These are phyloP conservation scores for Choricystis sp. DNA, from an alignment of 139 green algal species.

Conservation along the genomic window DNA sequence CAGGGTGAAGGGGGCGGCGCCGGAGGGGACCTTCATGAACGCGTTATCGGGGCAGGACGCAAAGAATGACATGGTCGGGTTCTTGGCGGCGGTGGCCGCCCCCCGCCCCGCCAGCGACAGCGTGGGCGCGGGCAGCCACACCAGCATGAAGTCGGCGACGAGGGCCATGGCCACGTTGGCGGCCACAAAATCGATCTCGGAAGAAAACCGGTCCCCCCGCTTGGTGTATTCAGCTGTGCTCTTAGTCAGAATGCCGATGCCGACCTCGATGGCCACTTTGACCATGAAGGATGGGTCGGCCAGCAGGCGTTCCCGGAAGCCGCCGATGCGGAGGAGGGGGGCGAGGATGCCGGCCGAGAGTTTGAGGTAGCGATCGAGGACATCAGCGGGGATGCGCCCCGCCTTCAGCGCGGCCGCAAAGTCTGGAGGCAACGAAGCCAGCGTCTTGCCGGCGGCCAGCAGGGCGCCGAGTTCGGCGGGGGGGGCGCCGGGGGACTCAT, in stretches of 20 bases:
- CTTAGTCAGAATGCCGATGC: conserved; percentile 91
- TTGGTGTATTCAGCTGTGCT: conserved; percentile 73
- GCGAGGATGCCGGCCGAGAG: conserved; percentile 41
- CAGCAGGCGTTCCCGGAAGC: conserved; percentile 84
- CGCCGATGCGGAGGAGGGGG: conserved; percentile 37
- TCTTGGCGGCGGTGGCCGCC: background rate
- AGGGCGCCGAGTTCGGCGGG: conserved; percentile 11
- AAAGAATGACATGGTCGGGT: conserved; percentile 30
- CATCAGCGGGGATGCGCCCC: conserved; percentile 31
- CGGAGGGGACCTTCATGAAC: conserved; percentile 57
- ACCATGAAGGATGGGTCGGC: conserved; percentile 78
- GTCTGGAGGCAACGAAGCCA: conserved; percentile 35
- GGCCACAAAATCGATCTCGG: conserved; percentile 86
- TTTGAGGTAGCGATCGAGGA: conserved; percentile 59
- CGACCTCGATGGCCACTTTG: conserved; percentile 69
- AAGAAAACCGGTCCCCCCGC: conserved; percentile 39
- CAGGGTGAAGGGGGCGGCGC: conserved; percentile 48
- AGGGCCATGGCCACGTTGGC: conserved; percentile 95
- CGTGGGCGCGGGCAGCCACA: conserved; percentile 90
- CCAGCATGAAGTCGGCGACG: conserved; percentile 97
- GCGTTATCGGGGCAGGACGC: conserved; percentile 87
- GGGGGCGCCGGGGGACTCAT: background rate
- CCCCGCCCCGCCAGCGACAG: conserved; percentile 33
- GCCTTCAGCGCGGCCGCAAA: conserved; percentile 37
- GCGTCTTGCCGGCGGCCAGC: conserved; percentile 9